These are phyloP conservation scores for Gracilaria domingensis DNA, from an alignment of 23 red algal species.

Conservation along the genomic window DNA sequence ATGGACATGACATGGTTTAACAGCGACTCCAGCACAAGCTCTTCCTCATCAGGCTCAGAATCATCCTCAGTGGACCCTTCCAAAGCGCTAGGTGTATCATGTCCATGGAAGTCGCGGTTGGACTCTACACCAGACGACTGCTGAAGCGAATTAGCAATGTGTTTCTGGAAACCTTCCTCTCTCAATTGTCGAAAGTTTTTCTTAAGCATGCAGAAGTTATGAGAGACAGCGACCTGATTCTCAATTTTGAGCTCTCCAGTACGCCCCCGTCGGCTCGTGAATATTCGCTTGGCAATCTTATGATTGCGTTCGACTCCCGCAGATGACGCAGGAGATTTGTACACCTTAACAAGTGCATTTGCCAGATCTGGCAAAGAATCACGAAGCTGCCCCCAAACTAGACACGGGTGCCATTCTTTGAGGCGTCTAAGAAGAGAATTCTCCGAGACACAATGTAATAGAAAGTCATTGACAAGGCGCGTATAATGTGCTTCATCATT, in stretches of 20 bases:
- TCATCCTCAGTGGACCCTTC: too few relatives aligned
- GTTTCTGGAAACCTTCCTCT: too few relatives aligned
- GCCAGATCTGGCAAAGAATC: background rate
- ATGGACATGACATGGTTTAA: too few relatives aligned
- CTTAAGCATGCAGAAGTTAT: background rate
- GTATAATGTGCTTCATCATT: background rate
- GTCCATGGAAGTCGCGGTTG: too few relatives aligned
- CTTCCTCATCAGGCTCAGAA: too few relatives aligned
- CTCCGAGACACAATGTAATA: background rate
- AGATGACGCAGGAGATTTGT: background rate
- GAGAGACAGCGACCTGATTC: background rate
- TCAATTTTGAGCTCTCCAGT: background rate
- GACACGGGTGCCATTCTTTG: background rate
- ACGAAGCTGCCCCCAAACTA: background rate
- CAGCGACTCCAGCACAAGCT: too few relatives aligned
- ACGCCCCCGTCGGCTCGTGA: background rate
- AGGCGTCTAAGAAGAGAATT: background rate
- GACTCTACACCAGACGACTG: too few relatives aligned
- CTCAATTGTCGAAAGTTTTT: too few relatives aligned
- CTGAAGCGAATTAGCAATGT: too few relatives aligned
- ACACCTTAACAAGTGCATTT: background rate
- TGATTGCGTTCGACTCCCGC: background rate
- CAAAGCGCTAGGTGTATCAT: too few relatives aligned
- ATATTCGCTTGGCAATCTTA: background rate
- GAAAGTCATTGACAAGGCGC: background rate